Evolutionary conservation across 2,329 filamentous ascomycete species (phyloP).

Genomic region (Nigrograna mackinnonii): DNA sequence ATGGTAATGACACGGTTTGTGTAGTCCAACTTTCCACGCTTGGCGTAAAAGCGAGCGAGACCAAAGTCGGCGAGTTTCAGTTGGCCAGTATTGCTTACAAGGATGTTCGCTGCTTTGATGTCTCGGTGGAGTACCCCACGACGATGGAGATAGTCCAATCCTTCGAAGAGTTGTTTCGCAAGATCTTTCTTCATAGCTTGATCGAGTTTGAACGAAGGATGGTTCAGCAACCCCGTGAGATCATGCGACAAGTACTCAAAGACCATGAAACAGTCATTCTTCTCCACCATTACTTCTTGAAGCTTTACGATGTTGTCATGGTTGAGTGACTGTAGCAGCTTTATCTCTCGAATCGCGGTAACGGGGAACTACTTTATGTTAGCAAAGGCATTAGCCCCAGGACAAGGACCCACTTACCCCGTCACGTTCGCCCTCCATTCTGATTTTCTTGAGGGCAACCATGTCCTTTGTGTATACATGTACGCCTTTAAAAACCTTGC

Average conservation of each 20-base stretch:
- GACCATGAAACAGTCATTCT: constrained; percentile 99
- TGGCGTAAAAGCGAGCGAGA: constrained; percentile 93
- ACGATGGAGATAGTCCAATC: constrained; percentile 89
- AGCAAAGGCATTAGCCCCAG: no score
- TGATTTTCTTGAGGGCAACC: constrained; percentile 86
- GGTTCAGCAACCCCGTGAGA: constrained; percentile 90
- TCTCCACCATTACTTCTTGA: constrained; percentile 95
- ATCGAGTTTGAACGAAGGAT: constrained; percentile 86
- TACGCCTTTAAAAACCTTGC: constrained; percentile 91
- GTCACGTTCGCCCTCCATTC: constrained; percentile 91
- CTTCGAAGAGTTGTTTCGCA: constrained; percentile 89
- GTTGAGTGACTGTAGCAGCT: constrained; percentile 82
- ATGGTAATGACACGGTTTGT: constrained; percentile 99
- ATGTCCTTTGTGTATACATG: constrained; percentile 87
- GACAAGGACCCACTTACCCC: constrained; percentile 62
- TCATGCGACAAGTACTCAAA: constrained; percentile 98
- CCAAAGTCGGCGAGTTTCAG: constrained; percentile 96
- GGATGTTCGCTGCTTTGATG: constrained; percentile 97
- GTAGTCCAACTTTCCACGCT: constrained; percentile 88
- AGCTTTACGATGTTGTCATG: constrained; percentile 82
- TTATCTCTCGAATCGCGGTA: constrained; percentile 88
- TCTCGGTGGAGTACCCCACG: constrained; percentile 95
- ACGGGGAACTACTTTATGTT: constrained; percentile 88
- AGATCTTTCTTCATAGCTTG: constrained; percentile 89
- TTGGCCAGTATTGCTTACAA: constrained; percentile 86